Evolutionary conservation across 2,329 filamentous ascomycete species (phyloP), one percentile per base, ranked within the genome.

Genomic region (Claviceps capensis): DNA sequence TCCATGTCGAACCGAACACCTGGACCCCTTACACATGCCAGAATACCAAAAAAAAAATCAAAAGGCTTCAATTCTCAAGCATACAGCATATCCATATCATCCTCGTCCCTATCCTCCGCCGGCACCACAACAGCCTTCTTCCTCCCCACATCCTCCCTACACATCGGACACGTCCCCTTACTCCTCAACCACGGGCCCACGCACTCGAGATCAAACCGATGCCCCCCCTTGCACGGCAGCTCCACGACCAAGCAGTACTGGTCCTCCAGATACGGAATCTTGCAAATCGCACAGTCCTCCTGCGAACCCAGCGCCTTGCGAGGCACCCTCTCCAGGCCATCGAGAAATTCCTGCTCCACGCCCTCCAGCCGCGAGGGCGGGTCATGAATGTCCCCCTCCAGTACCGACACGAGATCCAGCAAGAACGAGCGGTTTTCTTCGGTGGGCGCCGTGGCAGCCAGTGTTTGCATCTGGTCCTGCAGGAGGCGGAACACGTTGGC

Each of bases 151-250:
- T 81, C 78, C 62, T 76, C 73, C 54, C 81, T 68, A 63, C 81
- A 83, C 68, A 83, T 70, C 41, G 81, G 81, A 62, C 81, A 84
- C 36, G 72, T 82, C 40, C 81, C 81, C 65, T 83, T 81, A 59
- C 77, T 74, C 63, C 74, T 68, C 62, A 85, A 63, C 81, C 81
- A 85, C 6, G 81, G 81, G 3, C 74, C 77, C 2, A 84, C 79
- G 59, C 81, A 85, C 67, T 85, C 81, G n/a, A 84, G 65, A 59
- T 85, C 81, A 61, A 82, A 84, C 48, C 67, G 67, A 63, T 85
- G 81, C 42, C 64, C 68, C 36, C 69, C 71, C 59, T 79, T 70
- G 62, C 81, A 85, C 42, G 80, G 80, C 60, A 85, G 69, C 69
- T 81, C 74, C 30, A 84, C 81, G 13, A 84, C 79, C 2, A 85